Evolutionary conservation across 179 eudicot genomes (phyloP).

Genomic region (Amaranthus tricolor): DNA sequence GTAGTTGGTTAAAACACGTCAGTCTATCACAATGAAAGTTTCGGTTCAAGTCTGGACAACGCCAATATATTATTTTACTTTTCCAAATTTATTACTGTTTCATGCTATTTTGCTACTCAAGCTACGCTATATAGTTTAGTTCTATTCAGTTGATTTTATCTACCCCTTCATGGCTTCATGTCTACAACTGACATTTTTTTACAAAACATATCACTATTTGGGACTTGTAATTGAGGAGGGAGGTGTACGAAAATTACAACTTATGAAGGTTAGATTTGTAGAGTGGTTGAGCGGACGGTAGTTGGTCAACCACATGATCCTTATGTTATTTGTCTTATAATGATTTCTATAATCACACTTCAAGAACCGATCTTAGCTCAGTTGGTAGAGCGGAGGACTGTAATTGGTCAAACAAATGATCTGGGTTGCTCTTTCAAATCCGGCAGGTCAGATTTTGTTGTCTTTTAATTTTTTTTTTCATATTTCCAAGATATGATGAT

Average conservation of each 20-base stretch:
- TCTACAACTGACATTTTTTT: not conserved
- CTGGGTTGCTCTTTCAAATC: constrained; percentile 69
- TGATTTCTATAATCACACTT: not conserved
- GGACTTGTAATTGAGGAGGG: too few relatives aligned
- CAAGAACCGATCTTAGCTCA: not conserved
- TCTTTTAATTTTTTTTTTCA: too few relatives aligned
- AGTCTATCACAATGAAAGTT: constrained; percentile 37
- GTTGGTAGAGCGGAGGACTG: constrained; percentile 6
- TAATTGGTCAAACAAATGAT: constrained; percentile 5
- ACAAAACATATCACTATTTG: not conserved
- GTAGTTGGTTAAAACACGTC: constrained; percentile 51
- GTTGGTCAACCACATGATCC: too few relatives aligned
- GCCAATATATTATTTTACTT: constrained; percentile 9
- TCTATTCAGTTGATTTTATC: too few relatives aligned
- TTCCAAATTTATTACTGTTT: too few relatives aligned
- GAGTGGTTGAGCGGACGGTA: too few relatives aligned
- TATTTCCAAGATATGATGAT: not conserved
- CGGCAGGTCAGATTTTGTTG: not conserved
- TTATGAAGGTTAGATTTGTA: not conserved
- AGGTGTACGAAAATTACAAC: too few relatives aligned
- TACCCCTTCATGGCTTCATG: too few relatives aligned
- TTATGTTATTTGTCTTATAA: not conserved
- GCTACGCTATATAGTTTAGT: too few relatives aligned
- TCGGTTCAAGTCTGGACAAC: constrained; percentile 38
- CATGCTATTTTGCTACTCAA: too few relatives aligned